Evolutionary conservation across 129 eudicot species (phyloP), one percentile per base, ranked within the genome.

Genomic region (Centella asiatica): DNA sequence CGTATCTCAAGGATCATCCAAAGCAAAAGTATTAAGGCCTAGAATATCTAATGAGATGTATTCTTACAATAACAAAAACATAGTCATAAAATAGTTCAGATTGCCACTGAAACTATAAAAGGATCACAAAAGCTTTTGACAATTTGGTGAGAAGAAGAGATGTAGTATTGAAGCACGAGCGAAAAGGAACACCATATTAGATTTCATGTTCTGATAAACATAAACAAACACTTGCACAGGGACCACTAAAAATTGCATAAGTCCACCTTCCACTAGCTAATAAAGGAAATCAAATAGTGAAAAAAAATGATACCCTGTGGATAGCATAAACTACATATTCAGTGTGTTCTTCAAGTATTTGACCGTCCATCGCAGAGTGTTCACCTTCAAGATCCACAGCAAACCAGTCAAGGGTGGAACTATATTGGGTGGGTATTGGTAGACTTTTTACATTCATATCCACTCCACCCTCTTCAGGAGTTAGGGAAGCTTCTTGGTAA

Each of bases 331-430:
- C 95, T 34, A 93, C 99, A 79, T 87, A 93, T 77, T 88, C 92
- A 62, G 96, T 78, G 76, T 93, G 99, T 75, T 93, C 99, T 82
- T 93, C 78, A 37, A 93, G 95, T 68, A 88, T 93, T 57, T 71
- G 92, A 60, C 96, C 99, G 78, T 93, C 99, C 99, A 87, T 88
- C 57, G 99, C 99, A 79, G 99, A 93, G 77, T 85, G 96, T 88
- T 93, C 99, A 34, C 99, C 99, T 85, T 85, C 99, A 77, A 93
- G 90, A 67, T 93, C 99, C 36, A 93, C 99, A 52, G 99, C 95
- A 73, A 87, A 93, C 99, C 99, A 93, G 77, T 93, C 89, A 73
- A 88, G 84, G 80, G 71, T 76, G 61, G 77, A 71, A 54, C 59
- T 65, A 71, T 88, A 93, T 54, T 65, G 92, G 66, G 62, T 80